Percentiles rank a stretch among this genome's conserved stretches.
phyloP scores from a whole-genome alignment of 1,284 basidiomycete species.

The Rhodotorula glutinis region DNA sequence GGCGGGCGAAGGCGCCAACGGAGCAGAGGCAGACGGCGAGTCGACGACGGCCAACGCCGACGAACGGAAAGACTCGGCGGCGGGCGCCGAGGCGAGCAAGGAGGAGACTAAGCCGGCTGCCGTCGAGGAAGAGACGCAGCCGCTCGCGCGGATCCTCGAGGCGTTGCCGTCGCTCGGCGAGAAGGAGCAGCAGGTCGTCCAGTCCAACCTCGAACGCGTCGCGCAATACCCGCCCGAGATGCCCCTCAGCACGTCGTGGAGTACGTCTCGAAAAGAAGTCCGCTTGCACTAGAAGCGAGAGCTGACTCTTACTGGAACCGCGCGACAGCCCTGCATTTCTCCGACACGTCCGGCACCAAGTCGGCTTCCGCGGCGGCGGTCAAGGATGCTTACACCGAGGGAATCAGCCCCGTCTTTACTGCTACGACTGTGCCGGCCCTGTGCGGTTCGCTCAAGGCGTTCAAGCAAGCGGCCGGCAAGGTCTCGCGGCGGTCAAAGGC shows the following conservation, averaged over 20 bases:
- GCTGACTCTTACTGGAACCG: too few species aligned
- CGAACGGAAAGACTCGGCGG: background rate
- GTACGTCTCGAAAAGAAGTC: too few species aligned
- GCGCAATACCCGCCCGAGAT: conserved; percentile 31
- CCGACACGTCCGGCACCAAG: conserved; percentile 37
- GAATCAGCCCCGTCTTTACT: conserved; percentile 31
- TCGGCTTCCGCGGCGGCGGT: conserved; percentile 30
- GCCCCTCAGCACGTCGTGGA: conserved; percentile 36
- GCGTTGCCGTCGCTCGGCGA: conserved; percentile 11
- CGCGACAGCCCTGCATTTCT: conserved; percentile 34
- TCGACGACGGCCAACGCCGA: too few species aligned
- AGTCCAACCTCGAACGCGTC: conserved; percentile 29
- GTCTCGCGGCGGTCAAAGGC: conserved; percentile 19
- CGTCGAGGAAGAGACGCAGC: conserved; percentile 8
- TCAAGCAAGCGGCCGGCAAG: conserved; percentile 28
- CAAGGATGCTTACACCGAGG: conserved; percentile 36
- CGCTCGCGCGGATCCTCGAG: conserved; percentile 21
- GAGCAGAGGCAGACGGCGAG: background rate
- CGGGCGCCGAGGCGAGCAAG: conserved; percentile 1
- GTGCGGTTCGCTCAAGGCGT: conserved; percentile 36
- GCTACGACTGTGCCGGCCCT: conserved; percentile 28
- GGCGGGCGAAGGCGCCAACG: background rate
- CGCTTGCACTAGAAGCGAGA: too few species aligned
- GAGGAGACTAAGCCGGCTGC: conserved; percentile 6
- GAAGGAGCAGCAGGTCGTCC: conserved; percentile 20